Conservation (phyloP, 2,329 filamentous ascomycete species). For the Colletotrichum trifolii region DNA sequence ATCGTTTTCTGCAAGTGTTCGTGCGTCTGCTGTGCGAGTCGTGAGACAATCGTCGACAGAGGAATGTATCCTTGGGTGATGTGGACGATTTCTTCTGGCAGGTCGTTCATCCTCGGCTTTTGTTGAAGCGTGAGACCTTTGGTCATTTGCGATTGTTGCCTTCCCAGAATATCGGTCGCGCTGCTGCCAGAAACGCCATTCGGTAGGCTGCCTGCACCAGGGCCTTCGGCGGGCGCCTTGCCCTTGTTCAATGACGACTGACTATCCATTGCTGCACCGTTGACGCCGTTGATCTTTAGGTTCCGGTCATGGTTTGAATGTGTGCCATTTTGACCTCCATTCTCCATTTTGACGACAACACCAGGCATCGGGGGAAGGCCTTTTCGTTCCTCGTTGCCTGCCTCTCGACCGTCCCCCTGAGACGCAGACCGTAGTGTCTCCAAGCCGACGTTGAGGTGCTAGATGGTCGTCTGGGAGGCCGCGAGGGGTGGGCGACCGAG, state of each 20-base stretch:
- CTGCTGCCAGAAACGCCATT: constrained; percentile 44
- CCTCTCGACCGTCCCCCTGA: constrained; percentile 34
- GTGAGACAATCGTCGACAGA: constrained; percentile 78
- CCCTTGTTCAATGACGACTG: constrained; percentile 47
- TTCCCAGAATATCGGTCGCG: constrained; percentile 38
- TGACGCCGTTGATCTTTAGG: constrained; percentile 54
- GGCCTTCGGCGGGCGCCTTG: constrained; percentile 40
- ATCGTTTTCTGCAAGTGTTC: constrained; percentile 80
- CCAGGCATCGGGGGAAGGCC: constrained; percentile 58
- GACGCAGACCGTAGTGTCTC: not conserved
- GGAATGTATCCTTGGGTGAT: constrained; percentile 82
- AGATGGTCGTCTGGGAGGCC: constrained; percentile 1
- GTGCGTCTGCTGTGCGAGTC: constrained; percentile 86
- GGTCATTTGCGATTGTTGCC: constrained; percentile 32
- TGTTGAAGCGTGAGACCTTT: constrained; percentile 30
- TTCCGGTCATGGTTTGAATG: constrained; percentile 68
- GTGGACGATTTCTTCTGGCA: constrained; percentile 73
- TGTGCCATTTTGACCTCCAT: constrained; percentile 63
- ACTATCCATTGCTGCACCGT: constrained; percentile 47
- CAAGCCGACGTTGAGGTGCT: not conserved
- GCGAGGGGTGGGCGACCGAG: constrained; percentile 6
- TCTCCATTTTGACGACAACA: constrained; percentile 64
- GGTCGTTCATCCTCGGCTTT: constrained; percentile 60
- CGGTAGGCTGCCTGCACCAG: constrained; percentile 39
- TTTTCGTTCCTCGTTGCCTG: constrained; percentile 34